These are phyloP conservation scores for Secale cereale DNA, from an alignment of 176 grass and related monocot genomes.

Conservation along the genomic window DNA sequence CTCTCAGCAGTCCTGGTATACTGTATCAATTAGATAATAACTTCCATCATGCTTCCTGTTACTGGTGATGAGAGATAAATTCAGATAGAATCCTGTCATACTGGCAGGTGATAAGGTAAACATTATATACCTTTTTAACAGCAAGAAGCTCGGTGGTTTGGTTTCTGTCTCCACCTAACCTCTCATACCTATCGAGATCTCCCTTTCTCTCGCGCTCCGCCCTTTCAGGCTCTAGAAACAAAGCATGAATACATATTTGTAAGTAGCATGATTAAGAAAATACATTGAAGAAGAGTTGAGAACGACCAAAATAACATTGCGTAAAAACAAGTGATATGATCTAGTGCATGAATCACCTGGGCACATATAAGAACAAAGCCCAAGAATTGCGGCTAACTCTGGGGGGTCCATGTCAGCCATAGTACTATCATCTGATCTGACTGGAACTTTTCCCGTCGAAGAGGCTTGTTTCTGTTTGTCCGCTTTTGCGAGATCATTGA, in stretches of 20 bases:
- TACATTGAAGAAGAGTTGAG: not conserved
- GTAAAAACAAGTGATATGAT: not conserved
- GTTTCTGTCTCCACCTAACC: constrained; percentile 85
- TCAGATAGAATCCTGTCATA: constrained; percentile 33
- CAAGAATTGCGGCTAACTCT: constrained; percentile 54
- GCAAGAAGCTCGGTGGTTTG: constrained; percentile 80
- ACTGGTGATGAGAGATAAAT: constrained; percentile 48
- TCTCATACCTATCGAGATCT: constrained; percentile 92
- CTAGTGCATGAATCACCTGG: constrained; percentile 59
- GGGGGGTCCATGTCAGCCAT: constrained; percentile 48
- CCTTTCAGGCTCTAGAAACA: constrained; percentile 78
- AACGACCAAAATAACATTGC: constrained; percentile 8
- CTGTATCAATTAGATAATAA: constrained; percentile 73
- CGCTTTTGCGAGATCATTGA: constrained; percentile 39
- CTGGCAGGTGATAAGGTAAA: constrained; percentile 42
- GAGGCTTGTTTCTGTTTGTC: constrained; percentile 44
- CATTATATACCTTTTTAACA: constrained; percentile 79
- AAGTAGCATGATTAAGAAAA: not conserved
- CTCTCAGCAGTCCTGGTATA: constrained; percentile 95
- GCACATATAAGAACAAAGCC: constrained; percentile 93
- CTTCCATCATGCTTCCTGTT: constrained; percentile 41
- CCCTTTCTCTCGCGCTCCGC: constrained; percentile 94
- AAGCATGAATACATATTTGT: constrained; percentile 4
- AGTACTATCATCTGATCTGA: constrained; percentile 18
- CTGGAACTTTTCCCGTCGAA: constrained; percentile 16